Evolutionary conservation across 2,329 filamentous ascomycete genomes (phyloP).

Genomic region (Xylaria sp.): DNA sequence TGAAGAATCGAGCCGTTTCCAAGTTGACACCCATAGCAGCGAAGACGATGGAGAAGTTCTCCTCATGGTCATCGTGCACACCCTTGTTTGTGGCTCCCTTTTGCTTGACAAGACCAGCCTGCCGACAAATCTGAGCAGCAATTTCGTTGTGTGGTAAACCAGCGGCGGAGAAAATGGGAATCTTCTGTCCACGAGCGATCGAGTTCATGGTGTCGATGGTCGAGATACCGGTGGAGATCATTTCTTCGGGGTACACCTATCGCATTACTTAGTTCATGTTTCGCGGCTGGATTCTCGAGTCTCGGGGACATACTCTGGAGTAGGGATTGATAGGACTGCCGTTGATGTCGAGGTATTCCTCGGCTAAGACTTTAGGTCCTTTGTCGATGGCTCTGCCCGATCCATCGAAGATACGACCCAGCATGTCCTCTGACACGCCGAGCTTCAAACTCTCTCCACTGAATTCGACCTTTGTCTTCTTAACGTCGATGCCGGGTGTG

Average conservation of each 20-base stretch:
- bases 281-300: neutral
- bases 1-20: constrained; percentile 99
- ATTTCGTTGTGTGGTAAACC: constrained; percentile 99
- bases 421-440: constrained; percentile 98
- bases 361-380: constrained; percentile 95
- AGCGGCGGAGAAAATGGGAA: constrained; percentile 97
- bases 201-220: constrained; percentile 99
- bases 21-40: constrained; percentile 99
- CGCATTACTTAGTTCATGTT: constrained; percentile 39
- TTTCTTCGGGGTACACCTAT: constrained; percentile 98
- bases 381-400: constrained; percentile 99
- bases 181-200: constrained; percentile 98
- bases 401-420: constrained; percentile 98
- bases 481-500: constrained; percentile 96
- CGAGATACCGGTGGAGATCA: constrained; percentile 99
- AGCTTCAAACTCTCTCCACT: constrained; percentile 97
- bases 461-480: constrained; percentile 99
- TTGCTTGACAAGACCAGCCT: constrained; percentile 88
- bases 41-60: constrained; percentile 99
- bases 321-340: constrained; percentile 98
- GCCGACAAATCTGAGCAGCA: constrained; percentile 97
- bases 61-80: constrained; percentile 94
- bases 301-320: constrained; percentile 75
- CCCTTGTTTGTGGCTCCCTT: constrained; percentile 88
- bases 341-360: constrained; percentile 99